These are phyloP conservation scores for Sicyos edulis DNA, from an alignment of 306 rosid genomes.

Conservation along the genomic window DNA sequence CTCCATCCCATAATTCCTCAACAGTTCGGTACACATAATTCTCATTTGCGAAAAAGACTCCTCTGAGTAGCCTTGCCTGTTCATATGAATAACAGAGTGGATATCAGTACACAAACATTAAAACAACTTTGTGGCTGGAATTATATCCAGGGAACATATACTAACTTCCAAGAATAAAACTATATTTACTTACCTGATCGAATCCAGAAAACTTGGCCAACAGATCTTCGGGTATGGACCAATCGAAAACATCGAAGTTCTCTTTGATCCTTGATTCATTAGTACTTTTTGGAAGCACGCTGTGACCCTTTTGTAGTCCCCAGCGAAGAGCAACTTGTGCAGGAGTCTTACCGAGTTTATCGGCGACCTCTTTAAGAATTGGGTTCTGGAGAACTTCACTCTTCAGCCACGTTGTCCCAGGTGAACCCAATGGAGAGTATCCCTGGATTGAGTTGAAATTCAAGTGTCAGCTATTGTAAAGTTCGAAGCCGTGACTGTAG, in stretches of 20 bases:
- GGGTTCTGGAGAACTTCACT: constrained; percentile 54
- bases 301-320: constrained; percentile 74
- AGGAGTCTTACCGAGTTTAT: constrained; percentile 54
- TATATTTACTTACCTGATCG: constrained; percentile 36
- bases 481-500: background rate
- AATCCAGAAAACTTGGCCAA: constrained; percentile 37
- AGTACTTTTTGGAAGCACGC: constrained; percentile 73
- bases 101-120: background rate
- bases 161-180: background rate
- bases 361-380: constrained; percentile 31
- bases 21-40: background rate
- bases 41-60: background rate
- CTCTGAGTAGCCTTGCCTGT: constrained; percentile 16
- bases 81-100: constrained; percentile 4
- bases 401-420: constrained; percentile 54
- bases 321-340: constrained; percentile 77
- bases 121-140: background rate
- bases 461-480: background rate
- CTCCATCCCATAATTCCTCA: constrained; percentile 23
- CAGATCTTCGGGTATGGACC: constrained; percentile 65
- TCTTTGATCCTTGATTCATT: constrained; percentile 56
- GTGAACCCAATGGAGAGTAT: constrained; percentile 69
- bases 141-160: background rate
- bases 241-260: constrained; percentile 55
- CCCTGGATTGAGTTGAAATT: constrained; percentile 34